These are phyloP conservation scores for Phaffia rhodozyma DNA, from an alignment of 1,284 basidiomycete genomes.

Conservation along the genomic window DNA sequence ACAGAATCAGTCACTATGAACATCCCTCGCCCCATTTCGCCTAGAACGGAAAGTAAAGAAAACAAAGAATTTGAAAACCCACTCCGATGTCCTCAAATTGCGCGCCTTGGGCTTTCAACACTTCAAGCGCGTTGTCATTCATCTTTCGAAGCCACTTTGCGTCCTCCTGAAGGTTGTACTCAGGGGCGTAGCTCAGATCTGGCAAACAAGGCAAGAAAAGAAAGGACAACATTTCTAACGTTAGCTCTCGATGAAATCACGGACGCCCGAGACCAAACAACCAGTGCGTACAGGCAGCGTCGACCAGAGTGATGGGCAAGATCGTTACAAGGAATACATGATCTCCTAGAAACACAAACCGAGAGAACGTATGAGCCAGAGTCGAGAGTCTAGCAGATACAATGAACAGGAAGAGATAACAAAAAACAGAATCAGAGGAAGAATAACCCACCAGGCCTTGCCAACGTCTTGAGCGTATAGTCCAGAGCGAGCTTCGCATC, in stretches of 20 bases:
- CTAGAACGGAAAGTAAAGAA: not conserved
- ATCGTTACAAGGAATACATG: slow-evolving; percentile 6
- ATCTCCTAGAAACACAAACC: not conserved
- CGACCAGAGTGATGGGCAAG: not conserved
- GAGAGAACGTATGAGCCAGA: not conserved
- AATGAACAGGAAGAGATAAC: not conserved
- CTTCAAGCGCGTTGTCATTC: not conserved
- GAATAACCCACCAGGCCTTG: not conserved
- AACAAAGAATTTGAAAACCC: no score
- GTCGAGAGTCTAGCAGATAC: not conserved
- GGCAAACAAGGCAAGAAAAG: not conserved
- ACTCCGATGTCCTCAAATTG: no score
- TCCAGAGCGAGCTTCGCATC: not conserved
- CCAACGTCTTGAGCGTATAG: not conserved
- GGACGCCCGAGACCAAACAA: no score
- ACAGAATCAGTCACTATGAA: not conserved
- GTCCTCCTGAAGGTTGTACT: not conserved
- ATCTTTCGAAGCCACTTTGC: not conserved
- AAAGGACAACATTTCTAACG: no score
- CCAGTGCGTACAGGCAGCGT: not conserved
- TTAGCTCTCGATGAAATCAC: no score
- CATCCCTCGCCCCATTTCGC: not conserved
- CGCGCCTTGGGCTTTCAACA: no score
- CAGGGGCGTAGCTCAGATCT: not conserved
- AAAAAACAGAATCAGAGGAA: not conserved